Evolutionary conservation across 2,329 filamentous ascomycete genomes (phyloP).

Genomic region (Neobulgaria alba): DNA sequence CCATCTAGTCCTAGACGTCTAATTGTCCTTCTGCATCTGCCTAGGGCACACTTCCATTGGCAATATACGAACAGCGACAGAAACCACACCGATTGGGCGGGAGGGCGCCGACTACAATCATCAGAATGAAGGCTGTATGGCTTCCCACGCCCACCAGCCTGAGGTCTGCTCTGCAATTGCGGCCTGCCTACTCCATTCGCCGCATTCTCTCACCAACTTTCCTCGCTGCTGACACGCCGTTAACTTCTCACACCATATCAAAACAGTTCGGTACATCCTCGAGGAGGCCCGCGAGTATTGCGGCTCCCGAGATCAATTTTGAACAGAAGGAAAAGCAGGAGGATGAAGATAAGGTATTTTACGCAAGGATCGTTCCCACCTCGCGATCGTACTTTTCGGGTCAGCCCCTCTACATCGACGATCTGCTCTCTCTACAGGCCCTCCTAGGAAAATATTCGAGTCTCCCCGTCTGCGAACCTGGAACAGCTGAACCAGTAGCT

Average conservation of each 20-base stretch:
- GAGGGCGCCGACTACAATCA: not conserved
- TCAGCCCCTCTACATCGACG: constrained; percentile 77
- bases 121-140: constrained; percentile 27
- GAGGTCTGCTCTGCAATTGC: constrained; percentile 22
- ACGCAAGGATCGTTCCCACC: constrained; percentile 66
- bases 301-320: constrained; percentile 38
- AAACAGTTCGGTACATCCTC: constrained; percentile 24
- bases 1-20: no score
- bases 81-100: no score
- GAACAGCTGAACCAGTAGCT: constrained; percentile 61
- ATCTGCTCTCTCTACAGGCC: constrained; percentile 63
- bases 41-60: no score
- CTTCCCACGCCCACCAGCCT: constrained; percentile 18
- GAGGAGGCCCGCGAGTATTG: constrained; percentile 29
- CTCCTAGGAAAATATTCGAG: constrained; percentile 64
- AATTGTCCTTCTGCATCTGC: no score
- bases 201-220: no score
- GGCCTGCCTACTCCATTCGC: constrained; percentile 14
- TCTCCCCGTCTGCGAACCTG: constrained; percentile 59
- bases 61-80: no score
- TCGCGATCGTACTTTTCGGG: constrained; percentile 95
- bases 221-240: no score
- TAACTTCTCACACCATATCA: no score
- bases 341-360: constrained; percentile 29
- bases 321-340: constrained; percentile 14